A percentile compares a stretch with the other conserved stretches of the same genome.
Conservation (phyloP, 495 filamentous ascomycete genomes). For the Trichoderma orchidacearum region DNA sequence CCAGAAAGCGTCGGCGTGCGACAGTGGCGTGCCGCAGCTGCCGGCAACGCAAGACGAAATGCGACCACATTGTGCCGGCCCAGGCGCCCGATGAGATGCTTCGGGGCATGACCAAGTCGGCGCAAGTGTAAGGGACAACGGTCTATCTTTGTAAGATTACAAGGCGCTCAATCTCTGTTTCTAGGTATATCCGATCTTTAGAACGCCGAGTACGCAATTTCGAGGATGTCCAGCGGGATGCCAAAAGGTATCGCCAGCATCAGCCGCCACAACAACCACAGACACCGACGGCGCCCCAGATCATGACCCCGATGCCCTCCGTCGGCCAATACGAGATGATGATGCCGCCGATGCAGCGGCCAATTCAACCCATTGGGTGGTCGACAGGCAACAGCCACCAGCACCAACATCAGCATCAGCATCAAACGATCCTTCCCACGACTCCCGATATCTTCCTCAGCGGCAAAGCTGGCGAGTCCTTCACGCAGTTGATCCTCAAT, state of each 20-base stretch:
- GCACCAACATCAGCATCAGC: not conserved
- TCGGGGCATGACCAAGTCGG: slow-evolving; percentile 4
- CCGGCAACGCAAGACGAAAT: slow-evolving; percentile 31
- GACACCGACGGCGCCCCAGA: not conserved
- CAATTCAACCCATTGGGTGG: not conserved
- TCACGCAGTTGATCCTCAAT: slow-evolving; percentile 4
- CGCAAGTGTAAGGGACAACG: slow-evolving; percentile 4
- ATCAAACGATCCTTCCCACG: slow-evolving; percentile 1
- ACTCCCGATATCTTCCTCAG: slow-evolving; percentile 5
- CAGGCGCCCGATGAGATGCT: slow-evolving; percentile 12
- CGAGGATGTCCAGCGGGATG: slow-evolving; percentile 1
- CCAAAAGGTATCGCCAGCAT: not conserved
- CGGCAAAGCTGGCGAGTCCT: slow-evolving; percentile 4
- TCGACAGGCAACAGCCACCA: not conserved
- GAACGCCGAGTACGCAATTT: slow-evolving; percentile 5
- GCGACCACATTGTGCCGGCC: slow-evolving; percentile 32
- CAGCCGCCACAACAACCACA: no score
- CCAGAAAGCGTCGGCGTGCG: slow-evolving; percentile 4
- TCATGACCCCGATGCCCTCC: not conserved
- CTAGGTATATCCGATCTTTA: slow-evolving; percentile 4
- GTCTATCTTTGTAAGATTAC: no score
- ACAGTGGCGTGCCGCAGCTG: slow-evolving; percentile 29
- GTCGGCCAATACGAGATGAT: not conserved
- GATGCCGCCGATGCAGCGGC: not conserved
- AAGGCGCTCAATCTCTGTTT: no score